Percentiles rank a stretch among this genome's conserved stretches.
These are phyloP conservation scores for Eleusine coracana DNA, from an alignment of 176 grass and related monocot genomes.

Conservation along the genomic window DNA sequence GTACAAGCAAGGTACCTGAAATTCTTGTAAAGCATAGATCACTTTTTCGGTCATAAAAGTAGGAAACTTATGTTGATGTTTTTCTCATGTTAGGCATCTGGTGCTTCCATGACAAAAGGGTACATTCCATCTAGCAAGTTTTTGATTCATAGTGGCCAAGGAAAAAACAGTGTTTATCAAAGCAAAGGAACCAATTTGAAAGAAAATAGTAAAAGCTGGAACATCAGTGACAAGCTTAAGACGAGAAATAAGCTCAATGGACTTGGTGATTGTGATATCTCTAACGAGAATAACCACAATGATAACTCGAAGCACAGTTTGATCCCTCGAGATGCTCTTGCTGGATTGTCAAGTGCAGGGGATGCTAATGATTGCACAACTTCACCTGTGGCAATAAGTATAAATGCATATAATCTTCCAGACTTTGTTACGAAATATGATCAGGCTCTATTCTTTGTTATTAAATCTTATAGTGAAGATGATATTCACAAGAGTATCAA, in stretches of 20 bases:
- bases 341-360: conserved; percentile 28
- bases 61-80: conserved; percentile 43
- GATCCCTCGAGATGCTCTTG: conserved; percentile 26
- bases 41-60: conserved; percentile 1
- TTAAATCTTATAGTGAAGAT: conserved; percentile 98
- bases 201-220: conserved; percentile 59
- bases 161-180: conserved; percentile 53
- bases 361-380: conserved; percentile 24
- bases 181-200: conserved; percentile 53
- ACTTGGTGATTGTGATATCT: conserved; percentile 44
- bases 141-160: conserved; percentile 55
- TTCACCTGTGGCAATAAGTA: conserved; percentile 45
- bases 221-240: conserved; percentile 51
- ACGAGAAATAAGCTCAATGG: conserved; percentile 55
- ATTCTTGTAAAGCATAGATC: conserved; percentile 32
- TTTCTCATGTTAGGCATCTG: conserved; percentile 53
- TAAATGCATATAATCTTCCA: conserved; percentile 62
- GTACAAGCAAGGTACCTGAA: conserved; percentile 71
- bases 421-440: conserved; percentile 82
- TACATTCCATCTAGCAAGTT: conserved; percentile 60
- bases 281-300: conserved; percentile 39
- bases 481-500: conserved; percentile 98
- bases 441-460: conserved; percentile 90
- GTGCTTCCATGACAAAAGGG: conserved; percentile 63
- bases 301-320: conserved; percentile 46